phyloP scores from a whole-genome alignment of 805 yeast genomes.

The Pichia pseudocactophila region DNA sequence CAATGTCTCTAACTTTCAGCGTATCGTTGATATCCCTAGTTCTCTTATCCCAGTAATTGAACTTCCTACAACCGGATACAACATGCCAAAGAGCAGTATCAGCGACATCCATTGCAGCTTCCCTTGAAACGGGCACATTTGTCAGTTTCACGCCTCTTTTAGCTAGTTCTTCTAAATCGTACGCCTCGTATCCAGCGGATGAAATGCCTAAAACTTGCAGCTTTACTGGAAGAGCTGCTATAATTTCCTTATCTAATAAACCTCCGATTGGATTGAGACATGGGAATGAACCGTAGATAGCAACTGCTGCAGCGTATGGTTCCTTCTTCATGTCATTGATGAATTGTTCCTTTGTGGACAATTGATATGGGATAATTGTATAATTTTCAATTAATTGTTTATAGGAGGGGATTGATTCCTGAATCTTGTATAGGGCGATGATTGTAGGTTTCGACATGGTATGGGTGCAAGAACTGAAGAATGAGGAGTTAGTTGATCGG shows the following conservation, averaged over 20 bases:
- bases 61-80: conserved; percentile 51
- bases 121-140: conserved; percentile 49
- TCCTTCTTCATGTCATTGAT: conserved; percentile 30
- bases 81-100: conserved; percentile 57
- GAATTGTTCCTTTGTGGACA: conserved; percentile 35
- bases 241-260: conserved; percentile 31
- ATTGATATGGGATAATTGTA: conserved; percentile 30
- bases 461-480: not conserved
- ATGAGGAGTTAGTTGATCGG: no score
- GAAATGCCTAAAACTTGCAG: conserved; percentile 43
- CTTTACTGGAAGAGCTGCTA: conserved; percentile 32
- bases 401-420: conserved; percentile 39
- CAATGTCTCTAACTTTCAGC: conserved; percentile 33
- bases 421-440: conserved; percentile 43
- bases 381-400: conserved; percentile 33
- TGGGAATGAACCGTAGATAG: conserved; percentile 46
- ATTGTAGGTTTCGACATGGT: conserved; percentile 21
- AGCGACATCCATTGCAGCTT: conserved; percentile 53
- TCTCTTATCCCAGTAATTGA: conserved; percentile 36
- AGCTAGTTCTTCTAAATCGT: conserved; percentile 31
- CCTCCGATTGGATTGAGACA: conserved; percentile 40
- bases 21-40: conserved; percentile 26
- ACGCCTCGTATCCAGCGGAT: conserved; percentile 44
- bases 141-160: conserved; percentile 40
- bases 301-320: conserved; percentile 30